Conservation (phyloP, 2,329 filamentous ascomycete genomes). For the Stachybotrys chartarum region DNA sequence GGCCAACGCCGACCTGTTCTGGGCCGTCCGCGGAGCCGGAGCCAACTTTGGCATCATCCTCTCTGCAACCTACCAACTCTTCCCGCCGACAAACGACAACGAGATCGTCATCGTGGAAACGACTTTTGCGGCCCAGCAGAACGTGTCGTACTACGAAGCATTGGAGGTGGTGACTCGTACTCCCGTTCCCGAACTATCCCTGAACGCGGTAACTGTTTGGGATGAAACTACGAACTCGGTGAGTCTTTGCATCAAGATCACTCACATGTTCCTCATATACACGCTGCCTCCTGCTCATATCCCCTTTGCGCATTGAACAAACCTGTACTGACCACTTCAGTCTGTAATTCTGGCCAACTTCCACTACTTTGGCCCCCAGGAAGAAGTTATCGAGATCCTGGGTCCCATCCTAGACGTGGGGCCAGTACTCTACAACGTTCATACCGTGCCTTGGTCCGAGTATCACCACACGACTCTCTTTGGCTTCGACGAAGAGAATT, state of each 20-base stretch:
- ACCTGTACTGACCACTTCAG: background rate
- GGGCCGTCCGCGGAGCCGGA: slow-evolving; percentile 41
- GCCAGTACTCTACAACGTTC: background rate
- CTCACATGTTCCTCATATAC: background rate
- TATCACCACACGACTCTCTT: background rate
- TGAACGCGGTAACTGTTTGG: background rate
- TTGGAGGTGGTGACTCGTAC: background rate
- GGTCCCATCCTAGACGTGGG: background rate
- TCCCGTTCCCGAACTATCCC: background rate
- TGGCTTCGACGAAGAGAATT: background rate
- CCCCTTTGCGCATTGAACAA: background rate
- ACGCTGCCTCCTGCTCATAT: background rate
- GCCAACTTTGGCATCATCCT: slow-evolving; percentile 34
- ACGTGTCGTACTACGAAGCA: background rate
- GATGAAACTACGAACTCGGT: background rate
- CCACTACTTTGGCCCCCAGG: background rate
- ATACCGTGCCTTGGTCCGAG: background rate
- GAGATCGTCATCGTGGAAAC: background rate
- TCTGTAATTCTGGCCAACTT: background rate
- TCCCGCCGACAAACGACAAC: background rate
- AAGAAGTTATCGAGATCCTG: background rate
- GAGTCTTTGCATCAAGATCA: background rate
- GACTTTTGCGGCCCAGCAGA: background rate
- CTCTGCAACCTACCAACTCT: background rate
- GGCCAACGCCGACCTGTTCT: slow-evolving; percentile 37